A percentile compares a stretch with the other conserved stretches of the same genome.
phyloP scores from a whole-genome alignment of 805 yeast genomes.

The Jamesozyma piceae region DNA sequence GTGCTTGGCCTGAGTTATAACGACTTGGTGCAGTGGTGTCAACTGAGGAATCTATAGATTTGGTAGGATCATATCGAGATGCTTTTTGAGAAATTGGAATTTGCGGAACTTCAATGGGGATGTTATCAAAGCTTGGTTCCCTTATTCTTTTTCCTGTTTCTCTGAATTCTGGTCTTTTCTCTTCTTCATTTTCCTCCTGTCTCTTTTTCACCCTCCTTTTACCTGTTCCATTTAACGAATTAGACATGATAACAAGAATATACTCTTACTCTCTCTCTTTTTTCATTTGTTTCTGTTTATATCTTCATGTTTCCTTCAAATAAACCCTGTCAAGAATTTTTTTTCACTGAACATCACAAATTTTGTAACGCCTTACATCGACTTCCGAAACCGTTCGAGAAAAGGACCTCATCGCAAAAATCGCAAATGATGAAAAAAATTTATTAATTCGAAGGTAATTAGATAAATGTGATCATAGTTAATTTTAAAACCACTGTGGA shows the following conservation, averaged over 20 bases:
- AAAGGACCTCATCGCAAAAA: neutral
- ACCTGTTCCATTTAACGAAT: constrained; percentile 11
- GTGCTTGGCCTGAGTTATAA: neutral
- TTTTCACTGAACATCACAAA: too few relatives aligned
- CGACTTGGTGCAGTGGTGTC: neutral
- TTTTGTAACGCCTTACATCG: too few relatives aligned
- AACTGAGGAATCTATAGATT: neutral
- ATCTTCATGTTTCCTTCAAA: too few relatives aligned
- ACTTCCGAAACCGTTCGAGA: too few relatives aligned
- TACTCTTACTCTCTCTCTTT: too few relatives aligned
- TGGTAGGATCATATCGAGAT: neutral
- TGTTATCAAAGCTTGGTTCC: neutral
- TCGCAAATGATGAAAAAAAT: neutral
- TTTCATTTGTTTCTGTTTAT: too few relatives aligned
- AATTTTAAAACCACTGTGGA: too few relatives aligned
- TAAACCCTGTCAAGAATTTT: too few relatives aligned
- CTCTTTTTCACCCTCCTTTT: constrained; percentile 17
- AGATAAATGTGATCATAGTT: neutral
- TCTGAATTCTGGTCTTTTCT: neutral
- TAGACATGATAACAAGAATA: constrained; percentile 1
- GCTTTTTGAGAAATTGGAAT: neutral
- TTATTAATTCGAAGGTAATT: neutral
- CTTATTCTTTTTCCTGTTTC: neutral
- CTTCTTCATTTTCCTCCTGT: constrained; percentile 11
- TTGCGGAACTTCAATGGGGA: neutral